Conservation (phyloP, 345 rosid genomes). For the Euphorbia pulcherrima region DNA sequence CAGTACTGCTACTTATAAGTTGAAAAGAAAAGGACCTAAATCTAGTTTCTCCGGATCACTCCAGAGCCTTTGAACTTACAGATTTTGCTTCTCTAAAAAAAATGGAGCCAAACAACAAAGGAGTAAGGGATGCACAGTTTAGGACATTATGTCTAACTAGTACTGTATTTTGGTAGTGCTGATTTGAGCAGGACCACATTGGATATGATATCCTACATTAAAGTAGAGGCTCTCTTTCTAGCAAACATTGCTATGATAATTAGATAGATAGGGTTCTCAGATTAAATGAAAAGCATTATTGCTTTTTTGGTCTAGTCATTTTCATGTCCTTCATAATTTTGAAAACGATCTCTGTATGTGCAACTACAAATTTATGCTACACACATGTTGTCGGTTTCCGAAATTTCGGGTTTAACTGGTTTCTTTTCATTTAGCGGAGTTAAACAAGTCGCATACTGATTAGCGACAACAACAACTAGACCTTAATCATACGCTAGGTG, state of each 20-base stretch:
- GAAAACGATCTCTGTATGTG: background rate
- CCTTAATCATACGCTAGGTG: background rate
- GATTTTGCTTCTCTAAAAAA: conserved; percentile 15
- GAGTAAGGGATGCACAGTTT: conserved; percentile 24
- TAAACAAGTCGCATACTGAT: background rate
- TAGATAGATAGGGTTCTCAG: background rate
- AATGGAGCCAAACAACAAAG: conserved; percentile 17
- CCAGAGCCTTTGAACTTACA: conserved; percentile 38
- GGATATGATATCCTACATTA: conserved; percentile 9
- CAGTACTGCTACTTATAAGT: no score
- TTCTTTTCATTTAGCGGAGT: background rate
- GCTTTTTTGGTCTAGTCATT: background rate
- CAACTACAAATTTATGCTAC: background rate
- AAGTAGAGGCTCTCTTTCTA: conserved; percentile 8
- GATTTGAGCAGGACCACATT: conserved; percentile 34
- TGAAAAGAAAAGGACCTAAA: conserved; percentile 30
- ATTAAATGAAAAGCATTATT: background rate
- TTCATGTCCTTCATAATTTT: background rate
- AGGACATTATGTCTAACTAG: conserved; percentile 14
- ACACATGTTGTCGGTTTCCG: background rate
- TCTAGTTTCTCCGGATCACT: conserved; percentile 21
- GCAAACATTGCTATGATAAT: conserved; percentile 8
- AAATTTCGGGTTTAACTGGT: background rate
- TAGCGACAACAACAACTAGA: no score
- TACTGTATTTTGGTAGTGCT: conserved; percentile 18